phyloP scores from a whole-genome alignment of 129 eudicot genomes.

The Flaveria robusta region DNA sequence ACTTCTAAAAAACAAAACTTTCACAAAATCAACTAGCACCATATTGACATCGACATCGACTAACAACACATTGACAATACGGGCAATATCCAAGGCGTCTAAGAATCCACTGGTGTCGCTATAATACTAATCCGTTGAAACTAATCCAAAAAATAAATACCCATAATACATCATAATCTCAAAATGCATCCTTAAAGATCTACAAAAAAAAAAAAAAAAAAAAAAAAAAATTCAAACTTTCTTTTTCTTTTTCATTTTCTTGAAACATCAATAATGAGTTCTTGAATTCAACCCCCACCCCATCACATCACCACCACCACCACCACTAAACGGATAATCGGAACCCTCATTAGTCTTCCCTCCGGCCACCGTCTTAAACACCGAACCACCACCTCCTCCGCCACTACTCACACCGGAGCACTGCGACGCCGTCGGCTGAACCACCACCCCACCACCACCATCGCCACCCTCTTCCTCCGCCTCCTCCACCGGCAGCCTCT shows the following conservation, averaged over 20 bases:
- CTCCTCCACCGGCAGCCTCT: slow-evolving; percentile 52
- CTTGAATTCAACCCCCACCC: slow-evolving; percentile 51
- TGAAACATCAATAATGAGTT: slow-evolving; percentile 22
- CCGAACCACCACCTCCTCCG: slow-evolving; percentile 31
- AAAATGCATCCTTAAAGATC: neutral
- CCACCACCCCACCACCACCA: slow-evolving; percentile 39
- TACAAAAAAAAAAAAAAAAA: neutral
- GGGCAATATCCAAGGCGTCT: too few relatives aligned
- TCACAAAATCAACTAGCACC: too few relatives aligned
- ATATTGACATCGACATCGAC: too few relatives aligned
- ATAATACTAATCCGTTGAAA: too few relatives aligned
- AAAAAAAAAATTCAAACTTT: too few relatives aligned
- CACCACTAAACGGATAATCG: slow-evolving; percentile 21
- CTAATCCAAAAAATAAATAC: too few relatives aligned
- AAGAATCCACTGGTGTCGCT: too few relatives aligned
- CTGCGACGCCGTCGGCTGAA: slow-evolving; percentile 57
- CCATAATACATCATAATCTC: too few relatives aligned
- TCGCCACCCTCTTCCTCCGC: slow-evolving; percentile 43
- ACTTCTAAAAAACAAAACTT: too few relatives aligned
- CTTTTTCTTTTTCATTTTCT: neutral
- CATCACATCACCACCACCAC: slow-evolving; percentile 37
- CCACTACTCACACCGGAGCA: slow-evolving; percentile 59
- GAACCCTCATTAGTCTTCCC: too few relatives aligned
- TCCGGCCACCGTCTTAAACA: too few relatives aligned
- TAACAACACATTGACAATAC: too few relatives aligned